Evolutionary conservation across 768 basidiomycete genomes (phyloP).

Genomic region (Gelatoporia subvermispora): DNA sequence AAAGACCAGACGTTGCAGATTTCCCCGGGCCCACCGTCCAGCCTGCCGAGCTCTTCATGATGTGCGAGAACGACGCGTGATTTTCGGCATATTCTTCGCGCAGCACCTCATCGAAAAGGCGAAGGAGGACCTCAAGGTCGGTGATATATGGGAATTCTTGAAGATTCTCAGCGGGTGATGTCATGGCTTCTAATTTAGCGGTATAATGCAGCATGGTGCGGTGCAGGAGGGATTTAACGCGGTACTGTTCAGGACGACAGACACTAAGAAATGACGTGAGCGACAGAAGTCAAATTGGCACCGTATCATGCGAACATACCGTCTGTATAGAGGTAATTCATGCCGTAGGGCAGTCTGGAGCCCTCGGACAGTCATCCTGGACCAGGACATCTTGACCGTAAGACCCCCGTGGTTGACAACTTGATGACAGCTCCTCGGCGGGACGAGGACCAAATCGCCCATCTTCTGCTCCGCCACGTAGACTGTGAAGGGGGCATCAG

Average conservation of each 20-base stretch:
- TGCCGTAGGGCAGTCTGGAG: conserved; percentile 56
- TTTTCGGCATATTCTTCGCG: conserved; percentile 16
- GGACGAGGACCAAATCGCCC: conserved; percentile 79
- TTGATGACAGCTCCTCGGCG: conserved; percentile 78
- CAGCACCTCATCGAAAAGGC: conserved; percentile 20
- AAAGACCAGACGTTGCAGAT: not conserved
- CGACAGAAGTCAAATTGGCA: too few species aligned
- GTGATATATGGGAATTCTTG: not conserved
- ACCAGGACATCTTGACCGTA: conserved; percentile 83
- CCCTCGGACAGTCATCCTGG: conserved; percentile 70
- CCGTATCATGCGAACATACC: conserved; percentile 38
- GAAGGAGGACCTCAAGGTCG: conserved; percentile 7
- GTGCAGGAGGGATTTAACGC: conserved; percentile 63
- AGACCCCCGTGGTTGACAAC: conserved; percentile 79
- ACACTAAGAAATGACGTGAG: conserved; percentile 42
- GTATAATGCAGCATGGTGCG: conserved; percentile 42
- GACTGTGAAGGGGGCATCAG: conserved; percentile 59
- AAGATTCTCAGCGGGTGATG: not conserved
- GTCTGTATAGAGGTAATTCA: conserved; percentile 75
- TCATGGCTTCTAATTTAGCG: conserved; percentile 9
- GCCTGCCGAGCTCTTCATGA: conserved; percentile 12
- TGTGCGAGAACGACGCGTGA: conserved; percentile 12
- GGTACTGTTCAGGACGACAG: conserved; percentile 76
- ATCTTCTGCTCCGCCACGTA: conserved; percentile 69
- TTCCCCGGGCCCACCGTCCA: not conserved